These are phyloP conservation scores for Neonothopanus nambi DNA, from an alignment of 1,284 basidiomycete genomes.

Conservation along the genomic window DNA sequence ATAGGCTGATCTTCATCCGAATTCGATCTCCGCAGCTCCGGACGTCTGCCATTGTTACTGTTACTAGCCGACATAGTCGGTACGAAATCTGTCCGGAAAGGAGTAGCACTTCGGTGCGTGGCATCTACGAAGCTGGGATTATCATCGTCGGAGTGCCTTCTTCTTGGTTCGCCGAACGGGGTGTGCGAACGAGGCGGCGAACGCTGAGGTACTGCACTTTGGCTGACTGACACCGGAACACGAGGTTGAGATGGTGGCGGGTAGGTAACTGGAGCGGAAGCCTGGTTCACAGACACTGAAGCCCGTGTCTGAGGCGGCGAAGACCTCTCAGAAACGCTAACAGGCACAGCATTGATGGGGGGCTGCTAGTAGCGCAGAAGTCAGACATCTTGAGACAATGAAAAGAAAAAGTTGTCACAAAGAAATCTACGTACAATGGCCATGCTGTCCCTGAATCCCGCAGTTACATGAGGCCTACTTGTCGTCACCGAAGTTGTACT, in stretches of 20 bases:
- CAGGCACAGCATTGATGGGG: too few relatives aligned
- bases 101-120: slow-evolving; percentile 10
- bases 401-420: too few relatives aligned
- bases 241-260: not conserved
- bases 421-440: too few relatives aligned
- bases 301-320: too few relatives aligned
- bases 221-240: not conserved
- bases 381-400: too few relatives aligned
- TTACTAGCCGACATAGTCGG: slow-evolving; percentile 5
- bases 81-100: slow-evolving; percentile 14
- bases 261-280: not conserved
- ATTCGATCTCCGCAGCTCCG: slow-evolving; percentile 35
- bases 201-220: not conserved
- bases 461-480: too few relatives aligned
- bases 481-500: too few relatives aligned
- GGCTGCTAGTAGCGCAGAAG: too few relatives aligned
- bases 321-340: too few relatives aligned
- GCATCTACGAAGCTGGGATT: slow-evolving; percentile 13
- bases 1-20: slow-evolving; percentile 46
- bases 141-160: slow-evolving; percentile 24
- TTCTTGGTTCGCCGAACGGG: slow-evolving; percentile 14
- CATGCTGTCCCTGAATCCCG: too few relatives aligned
- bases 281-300: too few relatives aligned
- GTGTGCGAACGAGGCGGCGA: too few relatives aligned
- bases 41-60: not conserved